Evolutionary conservation across 2,329 filamentous ascomycete species (phyloP).

Genomic region (Pseudopithomyces chartarum): DNA sequence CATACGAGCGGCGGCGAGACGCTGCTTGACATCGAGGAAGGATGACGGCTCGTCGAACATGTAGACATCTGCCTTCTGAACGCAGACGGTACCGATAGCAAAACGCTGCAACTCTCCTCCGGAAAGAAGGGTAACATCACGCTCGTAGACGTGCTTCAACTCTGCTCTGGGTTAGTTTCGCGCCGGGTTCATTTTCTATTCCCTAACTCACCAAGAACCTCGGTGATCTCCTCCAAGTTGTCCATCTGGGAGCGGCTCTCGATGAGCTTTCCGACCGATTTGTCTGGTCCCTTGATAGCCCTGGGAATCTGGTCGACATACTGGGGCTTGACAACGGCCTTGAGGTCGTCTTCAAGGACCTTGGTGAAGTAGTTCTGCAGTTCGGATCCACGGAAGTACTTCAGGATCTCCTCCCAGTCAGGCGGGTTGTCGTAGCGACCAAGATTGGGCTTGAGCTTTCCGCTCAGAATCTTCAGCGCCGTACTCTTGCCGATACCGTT

Average conservation of each 20-base stretch:
- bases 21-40: slow-evolving; percentile 98
- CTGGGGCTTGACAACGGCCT: slow-evolving; percentile 98
- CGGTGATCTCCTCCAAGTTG: slow-evolving; percentile 80
- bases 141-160: slow-evolving; percentile 85
- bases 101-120: slow-evolving; percentile 99
- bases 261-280: slow-evolving; percentile 79
- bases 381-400: slow-evolving; percentile 97
- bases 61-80: slow-evolving; percentile 92
- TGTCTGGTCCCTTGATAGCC: slow-evolving; percentile 81
- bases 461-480: slow-evolving; percentile 97
- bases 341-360: slow-evolving; percentile 93
- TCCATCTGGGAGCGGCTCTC: slow-evolving; percentile 75
- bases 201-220: slow-evolving; percentile 68
- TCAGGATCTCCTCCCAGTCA: slow-evolving; percentile 99
- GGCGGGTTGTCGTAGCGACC: slow-evolving; percentile 94
- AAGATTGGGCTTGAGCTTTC: slow-evolving; percentile 97
- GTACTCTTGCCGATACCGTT: slow-evolving; percentile 99
- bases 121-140: slow-evolving; percentile 87
- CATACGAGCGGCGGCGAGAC: slow-evolving; percentile 87
- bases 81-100: slow-evolving; percentile 92
- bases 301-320: slow-evolving; percentile 98
- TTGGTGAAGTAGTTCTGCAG: slow-evolving; percentile 99
- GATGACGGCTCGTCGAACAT: slow-evolving; percentile 99
- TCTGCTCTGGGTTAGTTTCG: slow-evolving; percentile 54
- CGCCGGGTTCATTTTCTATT: not conserved